These are phyloP conservation scores for Elaeis oleifera DNA, from an alignment of 202 grass and related monocot species.

Conservation along the genomic window DNA sequence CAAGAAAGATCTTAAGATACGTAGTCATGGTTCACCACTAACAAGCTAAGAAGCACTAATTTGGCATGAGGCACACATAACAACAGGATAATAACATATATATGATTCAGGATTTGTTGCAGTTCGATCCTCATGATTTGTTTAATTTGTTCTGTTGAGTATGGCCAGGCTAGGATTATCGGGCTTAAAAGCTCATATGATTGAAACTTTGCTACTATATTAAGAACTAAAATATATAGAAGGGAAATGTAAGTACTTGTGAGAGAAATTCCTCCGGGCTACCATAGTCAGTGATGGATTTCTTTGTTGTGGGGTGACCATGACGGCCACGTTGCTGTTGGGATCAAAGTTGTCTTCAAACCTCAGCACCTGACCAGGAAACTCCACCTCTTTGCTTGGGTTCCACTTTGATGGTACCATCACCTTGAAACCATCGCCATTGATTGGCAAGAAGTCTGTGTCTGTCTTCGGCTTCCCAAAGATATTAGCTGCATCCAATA, in stretches of 20 bases:
- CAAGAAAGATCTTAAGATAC: too few species aligned
- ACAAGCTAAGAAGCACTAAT: too few species aligned
- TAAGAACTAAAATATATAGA: neutral
- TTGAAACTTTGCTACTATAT: too few species aligned
- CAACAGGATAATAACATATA: too few species aligned
- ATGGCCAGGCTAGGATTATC: too few species aligned
- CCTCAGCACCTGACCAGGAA: conserved; percentile 71
- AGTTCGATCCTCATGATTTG: too few species aligned
- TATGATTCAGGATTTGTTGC: too few species aligned
- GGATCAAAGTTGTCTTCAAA: conserved; percentile 95
- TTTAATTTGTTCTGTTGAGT: too few species aligned
- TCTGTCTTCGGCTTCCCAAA: conserved; percentile 73
- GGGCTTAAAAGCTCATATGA: too few species aligned
- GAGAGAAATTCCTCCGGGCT: conserved; percentile 68
- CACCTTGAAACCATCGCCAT: conserved; percentile 71
- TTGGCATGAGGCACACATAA: too few species aligned
- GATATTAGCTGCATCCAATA: conserved; percentile 45
- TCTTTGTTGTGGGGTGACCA: conserved; percentile 59
- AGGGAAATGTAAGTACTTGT: conserved; percentile 28
- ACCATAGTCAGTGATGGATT: conserved; percentile 74
- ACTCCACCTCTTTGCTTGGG: conserved; percentile 80
- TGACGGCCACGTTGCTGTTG: conserved; percentile 78
- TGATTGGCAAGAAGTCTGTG: conserved; percentile 67
- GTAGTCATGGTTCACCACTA: too few species aligned
- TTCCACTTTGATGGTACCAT: conserved; percentile 88